phyloP scores from a whole-genome alignment of 2,329 filamentous ascomycete species.

The Sporothrix inflata region DNA sequence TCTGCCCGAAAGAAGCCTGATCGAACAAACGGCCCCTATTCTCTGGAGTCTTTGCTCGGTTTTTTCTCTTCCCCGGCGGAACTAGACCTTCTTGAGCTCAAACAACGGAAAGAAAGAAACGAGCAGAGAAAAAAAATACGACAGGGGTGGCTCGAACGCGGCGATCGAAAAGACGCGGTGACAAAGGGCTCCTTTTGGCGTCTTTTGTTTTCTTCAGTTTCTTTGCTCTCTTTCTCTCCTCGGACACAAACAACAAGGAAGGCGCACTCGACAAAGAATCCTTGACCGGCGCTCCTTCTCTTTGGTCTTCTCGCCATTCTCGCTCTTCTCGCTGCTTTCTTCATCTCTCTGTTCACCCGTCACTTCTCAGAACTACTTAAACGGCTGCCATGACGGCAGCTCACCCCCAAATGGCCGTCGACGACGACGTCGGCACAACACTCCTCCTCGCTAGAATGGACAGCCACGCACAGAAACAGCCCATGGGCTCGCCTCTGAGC shows the following conservation, averaged over 20 bases:
- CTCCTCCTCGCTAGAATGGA: conserved; percentile 29
- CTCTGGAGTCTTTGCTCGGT: not conserved
- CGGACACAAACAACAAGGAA: conserved; percentile 1
- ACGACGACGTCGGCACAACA: conserved; percentile 30
- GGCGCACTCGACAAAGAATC: conserved; percentile 14
- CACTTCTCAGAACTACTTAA: not conserved
- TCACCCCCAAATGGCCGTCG: conserved; percentile 26
- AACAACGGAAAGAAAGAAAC: not conserved
- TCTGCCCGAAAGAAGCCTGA: conserved; percentile 22
- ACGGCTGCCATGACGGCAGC: conserved; percentile 28
- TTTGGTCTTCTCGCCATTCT: not conserved
- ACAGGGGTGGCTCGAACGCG: conserved; percentile 15
- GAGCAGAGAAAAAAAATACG: not conserved
- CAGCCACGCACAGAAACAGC: not conserved
- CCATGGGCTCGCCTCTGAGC: not conserved
- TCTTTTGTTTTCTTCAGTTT: conserved; percentile 7
- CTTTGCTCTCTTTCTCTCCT: not conserved
- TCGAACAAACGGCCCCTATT: conserved; percentile 17
- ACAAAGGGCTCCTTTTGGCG: not conserved
- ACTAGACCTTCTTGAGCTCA: conserved; percentile 1
- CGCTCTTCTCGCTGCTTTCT: not conserved
- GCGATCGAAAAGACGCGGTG: conserved; percentile 17
- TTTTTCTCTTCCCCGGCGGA: not conserved
- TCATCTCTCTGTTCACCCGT: not conserved
- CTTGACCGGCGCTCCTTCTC: conserved; percentile 5